These are phyloP conservation scores for Cyberlindnera misumaiensis DNA, from an alignment of 805 yeast species.

Conservation along the genomic window DNA sequence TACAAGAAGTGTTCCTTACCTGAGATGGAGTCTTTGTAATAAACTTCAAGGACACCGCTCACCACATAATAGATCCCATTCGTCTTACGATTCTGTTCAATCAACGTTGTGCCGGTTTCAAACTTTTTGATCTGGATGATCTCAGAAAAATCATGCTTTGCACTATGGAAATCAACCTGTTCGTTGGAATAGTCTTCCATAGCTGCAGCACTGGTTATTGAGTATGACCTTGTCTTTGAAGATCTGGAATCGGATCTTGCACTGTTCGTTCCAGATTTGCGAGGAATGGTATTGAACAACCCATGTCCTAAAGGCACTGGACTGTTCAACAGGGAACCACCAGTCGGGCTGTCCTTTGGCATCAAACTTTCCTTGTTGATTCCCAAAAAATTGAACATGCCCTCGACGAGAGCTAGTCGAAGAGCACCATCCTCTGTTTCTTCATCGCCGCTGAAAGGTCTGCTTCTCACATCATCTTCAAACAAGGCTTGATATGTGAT, in stretches of 20 bases:
- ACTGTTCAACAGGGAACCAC: slow-evolving; percentile 9
- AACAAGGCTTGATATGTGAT: neutral
- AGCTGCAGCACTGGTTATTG: slow-evolving; percentile 2
- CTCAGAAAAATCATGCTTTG: slow-evolving; percentile 53
- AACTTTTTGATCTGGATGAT: slow-evolving; percentile 49
- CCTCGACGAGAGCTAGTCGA: slow-evolving; percentile 61
- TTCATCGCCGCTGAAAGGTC: slow-evolving; percentile 28
- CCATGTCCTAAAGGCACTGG: slow-evolving; percentile 15
- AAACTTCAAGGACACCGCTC: slow-evolving; percentile 68
- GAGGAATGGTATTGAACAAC: slow-evolving; percentile 7
- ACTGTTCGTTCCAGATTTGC: neutral
- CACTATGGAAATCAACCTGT: slow-evolving; percentile 37
- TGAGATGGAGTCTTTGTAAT: slow-evolving; percentile 30
- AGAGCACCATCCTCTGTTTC: slow-evolving; percentile 66
- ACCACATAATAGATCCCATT: slow-evolving; percentile 78
- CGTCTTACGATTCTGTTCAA: slow-evolving; percentile 57
- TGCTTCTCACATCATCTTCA: slow-evolving; percentile 3
- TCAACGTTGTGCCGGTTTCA: slow-evolving; percentile 47
- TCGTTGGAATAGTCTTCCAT: slow-evolving; percentile 12
- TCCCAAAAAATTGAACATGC: slow-evolving; percentile 63
- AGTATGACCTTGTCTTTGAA: slow-evolving; percentile 4
- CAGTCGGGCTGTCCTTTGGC: slow-evolving; percentile 18
- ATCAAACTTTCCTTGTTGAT: slow-evolving; percentile 36
- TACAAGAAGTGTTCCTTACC: slow-evolving; percentile 39
- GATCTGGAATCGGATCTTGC: slow-evolving; percentile 1